Base-by-base conservation (phyloP, 2,329 filamentous ascomycete genomes). In the Neopestalotiopsis sp. region DNA sequence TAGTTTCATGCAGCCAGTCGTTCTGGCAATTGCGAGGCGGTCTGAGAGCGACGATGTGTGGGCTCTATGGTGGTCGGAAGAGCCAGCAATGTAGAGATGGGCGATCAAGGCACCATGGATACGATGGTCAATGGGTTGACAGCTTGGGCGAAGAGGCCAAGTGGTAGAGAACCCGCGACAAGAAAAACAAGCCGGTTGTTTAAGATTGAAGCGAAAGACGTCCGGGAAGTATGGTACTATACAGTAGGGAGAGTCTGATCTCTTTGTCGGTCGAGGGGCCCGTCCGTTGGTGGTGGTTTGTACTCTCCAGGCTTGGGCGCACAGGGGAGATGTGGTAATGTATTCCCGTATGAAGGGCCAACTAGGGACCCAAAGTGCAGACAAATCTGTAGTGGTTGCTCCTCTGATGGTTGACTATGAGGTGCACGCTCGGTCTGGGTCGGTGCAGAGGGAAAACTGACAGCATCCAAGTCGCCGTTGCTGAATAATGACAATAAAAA, bases 61-160 rank as follows among this genome's bases (percentile, higher is more conserved):
- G 57, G 10, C 32, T 34, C 34, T n/a, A 40, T 28, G 24, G 38
- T 28, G 62, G 24, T 40, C 38, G 40, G 38, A 34, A 53, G 62
- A 62, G 62, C 62, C 62, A 65, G 32, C 32, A 57, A 30, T 32
- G 13, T 9, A 49, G 32, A 17, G 45, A 24, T 49, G 34, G n/a
- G 62, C 62, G 32, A 66, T 38, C 53, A 66, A 10, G 28, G 40
- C 53, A 56, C 28, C 63, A 66, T 66, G 24, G 63, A 66, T 53
- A 64, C 61, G 61, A 45, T 12, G 14, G 45, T 56, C 30, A 24
- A 57, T 57, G 45, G 53, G 63, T 17, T 57, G n/a, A 28, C 34
- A 57, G 63, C 24, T 38, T 45, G 30, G 24, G 42, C 24, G 63
- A 38, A 57, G 63, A 34, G 45, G 24, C 53, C 30, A 57, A 66